Conservation (phyloP, 345 rosid genomes). For the Eutrema yunnanense region DNA sequence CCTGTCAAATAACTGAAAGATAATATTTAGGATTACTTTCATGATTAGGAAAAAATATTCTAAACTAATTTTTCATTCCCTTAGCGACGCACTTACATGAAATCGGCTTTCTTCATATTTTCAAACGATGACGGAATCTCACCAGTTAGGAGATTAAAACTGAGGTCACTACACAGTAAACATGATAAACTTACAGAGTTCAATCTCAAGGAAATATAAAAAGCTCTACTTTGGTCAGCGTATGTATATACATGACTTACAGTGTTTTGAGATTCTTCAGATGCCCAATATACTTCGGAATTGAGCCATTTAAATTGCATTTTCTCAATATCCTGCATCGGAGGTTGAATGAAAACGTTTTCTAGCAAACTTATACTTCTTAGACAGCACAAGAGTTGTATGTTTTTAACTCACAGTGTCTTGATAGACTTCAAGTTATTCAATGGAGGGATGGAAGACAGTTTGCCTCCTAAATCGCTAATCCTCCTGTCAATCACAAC, state of each 20-base stretch:
- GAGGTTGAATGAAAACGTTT: background rate
- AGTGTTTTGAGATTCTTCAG: slow-evolving; percentile 59
- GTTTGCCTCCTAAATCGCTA: slow-evolving; percentile 58
- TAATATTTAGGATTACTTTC: background rate
- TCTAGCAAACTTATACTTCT: background rate
- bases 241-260: slow-evolving; percentile 38
- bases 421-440: slow-evolving; percentile 48
- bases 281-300: slow-evolving; percentile 55
- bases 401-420: slow-evolving; percentile 57
- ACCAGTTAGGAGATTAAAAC: slow-evolving; percentile 68
- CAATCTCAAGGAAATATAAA: background rate
- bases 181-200: background rate
- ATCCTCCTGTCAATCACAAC: slow-evolving; percentile 82
- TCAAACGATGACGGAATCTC: slow-evolving; percentile 57
- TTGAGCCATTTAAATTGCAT: slow-evolving; percentile 53
- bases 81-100: slow-evolving; percentile 49
- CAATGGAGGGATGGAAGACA: slow-evolving; percentile 53
- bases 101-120: slow-evolving; percentile 47
- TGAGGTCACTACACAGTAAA: slow-evolving; percentile 61
- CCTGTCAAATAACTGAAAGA: slow-evolving; percentile 60
- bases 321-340: slow-evolving; percentile 57
- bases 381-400: background rate
- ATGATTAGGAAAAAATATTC: background rate
- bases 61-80: background rate
- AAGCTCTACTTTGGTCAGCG: background rate